phyloP scores from a whole-genome alignment of 2,329 filamentous ascomycete species.

The Fusarium beomiforme region DNA sequence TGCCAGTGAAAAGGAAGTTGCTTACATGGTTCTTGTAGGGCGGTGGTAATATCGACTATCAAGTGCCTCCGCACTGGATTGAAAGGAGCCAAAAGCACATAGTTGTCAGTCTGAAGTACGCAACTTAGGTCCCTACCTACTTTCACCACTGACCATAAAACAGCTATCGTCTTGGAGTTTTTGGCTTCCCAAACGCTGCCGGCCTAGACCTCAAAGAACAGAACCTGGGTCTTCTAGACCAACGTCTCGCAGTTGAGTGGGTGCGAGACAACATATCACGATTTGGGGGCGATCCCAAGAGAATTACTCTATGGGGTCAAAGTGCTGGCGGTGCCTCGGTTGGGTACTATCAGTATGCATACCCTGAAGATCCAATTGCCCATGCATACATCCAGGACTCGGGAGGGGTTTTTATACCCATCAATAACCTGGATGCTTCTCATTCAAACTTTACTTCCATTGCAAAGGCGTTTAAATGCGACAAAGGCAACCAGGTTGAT shows the following conservation, averaged over 20 bases:
- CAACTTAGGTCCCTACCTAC: background rate
- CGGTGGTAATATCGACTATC: slow-evolving; percentile 2
- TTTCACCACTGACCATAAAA: background rate
- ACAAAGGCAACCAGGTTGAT: background rate
- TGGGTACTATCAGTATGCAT: slow-evolving; percentile 8
- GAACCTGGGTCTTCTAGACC: slow-evolving; percentile 1
- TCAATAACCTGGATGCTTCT: background rate
- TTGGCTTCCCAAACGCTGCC: slow-evolving; percentile 1
- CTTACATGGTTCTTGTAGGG: background rate
- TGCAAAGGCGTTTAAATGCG: background rate
- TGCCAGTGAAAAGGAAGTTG: too few species aligned
- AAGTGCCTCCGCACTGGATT: background rate
- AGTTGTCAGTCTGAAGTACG: slow-evolving; percentile 12
- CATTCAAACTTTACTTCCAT: background rate
- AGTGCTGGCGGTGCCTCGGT: slow-evolving; percentile 6
- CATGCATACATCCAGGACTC: slow-evolving; percentile 9
- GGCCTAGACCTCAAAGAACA: background rate
- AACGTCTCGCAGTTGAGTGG: slow-evolving; percentile 9
- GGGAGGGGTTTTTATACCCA: background rate
- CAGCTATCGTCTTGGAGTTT: slow-evolving; percentile 3
- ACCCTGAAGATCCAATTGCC: background rate
- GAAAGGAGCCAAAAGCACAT: slow-evolving; percentile 10
- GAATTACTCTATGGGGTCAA: slow-evolving; percentile 4
- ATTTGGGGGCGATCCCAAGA: background rate
- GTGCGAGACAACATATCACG: background rate